phyloP scores from a whole-genome alignment of 2,329 filamentous ascomycete species.

The Emergomyces orientalis region DNA sequence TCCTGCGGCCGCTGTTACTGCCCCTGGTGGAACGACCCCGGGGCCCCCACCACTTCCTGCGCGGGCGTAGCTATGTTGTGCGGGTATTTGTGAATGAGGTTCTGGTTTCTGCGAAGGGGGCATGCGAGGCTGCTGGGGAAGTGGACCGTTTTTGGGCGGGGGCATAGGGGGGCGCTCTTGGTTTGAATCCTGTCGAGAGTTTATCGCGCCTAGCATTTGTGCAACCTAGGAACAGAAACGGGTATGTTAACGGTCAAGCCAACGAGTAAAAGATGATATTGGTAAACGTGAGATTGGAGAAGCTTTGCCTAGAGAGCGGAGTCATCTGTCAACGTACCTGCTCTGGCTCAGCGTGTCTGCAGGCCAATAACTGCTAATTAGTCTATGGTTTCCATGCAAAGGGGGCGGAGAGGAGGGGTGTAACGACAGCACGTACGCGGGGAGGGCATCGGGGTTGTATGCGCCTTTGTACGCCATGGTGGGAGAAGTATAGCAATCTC shows the following conservation, averaged over 20 bases:
- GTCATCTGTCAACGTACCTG: constrained; percentile 40
- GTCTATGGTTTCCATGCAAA: not conserved
- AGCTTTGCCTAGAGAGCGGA: constrained; percentile 1
- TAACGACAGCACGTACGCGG: constrained; percentile 55
- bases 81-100: not conserved
- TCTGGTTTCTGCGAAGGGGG: not conserved
- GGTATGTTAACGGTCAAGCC: not conserved
- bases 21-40: not conserved
- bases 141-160: constrained; percentile 15
- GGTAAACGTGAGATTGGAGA: not conserved
- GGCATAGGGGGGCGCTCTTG: constrained; percentile 12
- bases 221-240: constrained; percentile 29
- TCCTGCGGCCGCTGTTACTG: not conserved
- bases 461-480: constrained; percentile 87
- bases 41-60: not conserved
- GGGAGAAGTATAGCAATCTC: not conserved
- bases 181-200: constrained; percentile 15
- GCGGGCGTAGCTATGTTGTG: constrained; percentile 1
- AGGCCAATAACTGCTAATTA: constrained; percentile 7
- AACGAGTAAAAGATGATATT: not conserved
- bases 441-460: constrained; percentile 90
- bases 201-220: constrained; percentile 35
- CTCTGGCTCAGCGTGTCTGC: constrained; percentile 66
- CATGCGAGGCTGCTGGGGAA: constrained; percentile 9
- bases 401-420: constrained; percentile 11